These are phyloP conservation scores for Scenedesmus sp. DNA, from an alignment of 163 green algal genomes.

Conservation along the genomic window DNA sequence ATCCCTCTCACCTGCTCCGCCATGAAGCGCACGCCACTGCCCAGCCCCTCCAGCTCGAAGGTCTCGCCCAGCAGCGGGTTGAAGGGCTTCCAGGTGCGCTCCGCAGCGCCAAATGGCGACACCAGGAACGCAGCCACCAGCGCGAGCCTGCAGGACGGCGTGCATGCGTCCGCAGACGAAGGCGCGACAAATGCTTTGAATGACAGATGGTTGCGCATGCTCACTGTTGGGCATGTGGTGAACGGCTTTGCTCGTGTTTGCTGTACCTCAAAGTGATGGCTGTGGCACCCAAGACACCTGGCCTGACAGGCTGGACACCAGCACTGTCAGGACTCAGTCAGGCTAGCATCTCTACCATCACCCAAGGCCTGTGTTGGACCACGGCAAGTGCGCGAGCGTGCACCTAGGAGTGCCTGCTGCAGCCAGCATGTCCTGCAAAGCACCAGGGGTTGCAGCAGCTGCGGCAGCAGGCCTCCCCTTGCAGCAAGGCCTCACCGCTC, in stretches of 20 bases:
- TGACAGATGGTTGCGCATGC: neutral
- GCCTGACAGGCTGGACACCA: neutral
- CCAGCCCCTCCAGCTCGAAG: slow-evolving; percentile 87
- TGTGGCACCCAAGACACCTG: too few species aligned
- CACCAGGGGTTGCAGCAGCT: neutral
- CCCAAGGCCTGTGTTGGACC: neutral
- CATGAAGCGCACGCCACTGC: slow-evolving; percentile 83
- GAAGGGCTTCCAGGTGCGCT: slow-evolving; percentile 98
- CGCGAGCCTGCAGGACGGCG: slow-evolving; percentile 75
- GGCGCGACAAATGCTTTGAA: neutral
- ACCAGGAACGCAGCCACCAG: slow-evolving; percentile 91
- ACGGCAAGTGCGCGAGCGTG: neutral
- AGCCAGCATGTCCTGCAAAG: neutral
- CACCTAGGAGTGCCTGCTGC: neutral
- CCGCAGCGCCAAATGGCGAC: slow-evolving; percentile 87
- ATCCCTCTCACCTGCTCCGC: slow-evolving; percentile 87
- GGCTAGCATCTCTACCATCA: neutral
- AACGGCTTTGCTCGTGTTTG: too few species aligned
- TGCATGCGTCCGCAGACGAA: too few species aligned
- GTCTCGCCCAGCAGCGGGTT: slow-evolving; percentile 99
- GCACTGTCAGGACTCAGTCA: neutral
- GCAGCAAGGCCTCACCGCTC: slow-evolving; percentile 70
- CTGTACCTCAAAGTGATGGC: neutral
- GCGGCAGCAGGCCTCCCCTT: neutral
- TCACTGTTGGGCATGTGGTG: too few species aligned